Evolutionary conservation across 768 basidiomycete genomes (phyloP), one percentile per base, ranked within the genome.

Genomic region (Auriscalpium microsporum): DNA sequence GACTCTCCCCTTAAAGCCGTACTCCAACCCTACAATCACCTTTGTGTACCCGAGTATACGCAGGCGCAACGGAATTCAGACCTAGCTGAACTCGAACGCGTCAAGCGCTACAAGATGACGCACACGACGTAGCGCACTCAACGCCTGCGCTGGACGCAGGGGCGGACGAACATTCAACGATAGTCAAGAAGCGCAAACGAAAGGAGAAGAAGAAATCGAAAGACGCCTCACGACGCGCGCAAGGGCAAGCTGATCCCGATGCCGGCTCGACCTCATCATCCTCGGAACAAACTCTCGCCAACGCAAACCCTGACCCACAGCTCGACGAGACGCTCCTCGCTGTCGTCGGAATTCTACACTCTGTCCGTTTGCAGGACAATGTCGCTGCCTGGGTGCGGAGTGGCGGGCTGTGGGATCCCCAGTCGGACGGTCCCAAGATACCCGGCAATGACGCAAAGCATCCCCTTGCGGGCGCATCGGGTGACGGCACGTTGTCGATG

Each of bases 1-100:
- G 79, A 81, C 59, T 80, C 80, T 13, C 72, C 73, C 28, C 69
- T 68, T 56, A 81, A 81, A 61, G 79, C 86, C 0, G 75, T 71
- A 33, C 72, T 86, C 14, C 90, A 93, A 64, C 90, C 90, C 0
- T 87, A 79, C 72, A 93, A 89, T 64, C 90, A 93, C 64, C 70
- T 92, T 19, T 88, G 85, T 63, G 77, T 92, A 59, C 75, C 71
- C 10, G 89, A 90, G 64, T 92, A 90, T 64, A 72, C 75, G 13
- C 71, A 67, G 2, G 60, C 69, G 9, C 71, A 69, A 64, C 77
- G 84, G 33, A 63, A 64, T 16, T 57, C 58, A 16, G 77, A 78
- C 55, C 59, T 77, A 17, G 67, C 56, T 11, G 58, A 55, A 8
- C 59, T 77, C 8, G 46, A 57, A 21, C 56, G 55, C 14, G 60